Evolutionary conservation across 768 basidiomycete species (phyloP), one percentile per base, ranked within the genome.

Genomic region (Tylopilus plumbeoviolaceoides): DNA sequence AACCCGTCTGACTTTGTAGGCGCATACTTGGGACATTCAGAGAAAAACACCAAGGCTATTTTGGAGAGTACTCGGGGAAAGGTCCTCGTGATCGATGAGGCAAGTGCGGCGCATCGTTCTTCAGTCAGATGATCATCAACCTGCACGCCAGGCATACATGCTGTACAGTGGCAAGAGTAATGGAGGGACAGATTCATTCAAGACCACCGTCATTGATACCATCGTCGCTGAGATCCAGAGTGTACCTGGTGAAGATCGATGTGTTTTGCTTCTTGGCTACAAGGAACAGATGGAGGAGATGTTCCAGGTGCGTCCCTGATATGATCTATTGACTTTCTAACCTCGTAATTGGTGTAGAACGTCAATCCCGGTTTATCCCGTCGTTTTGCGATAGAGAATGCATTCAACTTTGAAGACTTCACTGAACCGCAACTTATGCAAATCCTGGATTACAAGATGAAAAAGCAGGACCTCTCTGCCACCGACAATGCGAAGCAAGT

Each of bases 141-240:
- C 5, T 18, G 44, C 20, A 5, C n/a, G 18, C 27, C 15, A 60
- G 58, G 58, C 58, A 28, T 59, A 59, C 11, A 84, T 83, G 82
- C 68, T 87, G 7, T 82, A 85, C 54, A 72, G 74, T n/a, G 63
- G 66, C 10, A 66, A 66, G 33, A 70, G 69, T 20, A 38, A 62
- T 9, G 69, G 58, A 43, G 68, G 57, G 36, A 38, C 44, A 15
- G 83, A 87, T 56, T 64, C 72, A 0, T 87, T 69, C 66, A 86
- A 85, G 56, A 83, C 81, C 1, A 76, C 84, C 0, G 86, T 88
- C 39, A 84, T 87, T 27, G 86, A 88, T 60, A 86, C 85, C 0
- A 78, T 88, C 27, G 85, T 88, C 0, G 86, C 86, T 0, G 86
- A 88, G 63, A 78, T 88, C 3, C 85, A 88, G 58, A 84, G 77